These are phyloP conservation scores for Rhexocercosporidium sp. DNA, from an alignment of 2,329 filamentous ascomycete species.

Conservation along the genomic window DNA sequence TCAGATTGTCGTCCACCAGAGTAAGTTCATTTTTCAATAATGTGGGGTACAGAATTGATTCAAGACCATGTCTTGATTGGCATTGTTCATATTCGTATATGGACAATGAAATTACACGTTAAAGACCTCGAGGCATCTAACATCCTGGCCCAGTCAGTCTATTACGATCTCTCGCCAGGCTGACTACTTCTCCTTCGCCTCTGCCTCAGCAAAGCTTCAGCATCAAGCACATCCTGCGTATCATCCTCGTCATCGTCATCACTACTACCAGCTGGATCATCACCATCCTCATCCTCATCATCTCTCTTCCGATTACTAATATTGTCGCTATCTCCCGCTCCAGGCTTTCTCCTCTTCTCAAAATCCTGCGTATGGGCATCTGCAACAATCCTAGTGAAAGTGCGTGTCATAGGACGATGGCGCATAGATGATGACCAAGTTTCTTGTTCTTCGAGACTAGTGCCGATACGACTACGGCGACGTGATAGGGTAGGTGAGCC, in stretches of 20 bases:
- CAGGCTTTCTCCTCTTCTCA: slow-evolving; percentile 70
- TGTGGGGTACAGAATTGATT: no score
- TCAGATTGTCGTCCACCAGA: no score
- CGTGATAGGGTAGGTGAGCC: slow-evolving; percentile 26
- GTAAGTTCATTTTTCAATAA: no score
- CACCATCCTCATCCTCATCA: slow-evolving; percentile 22
- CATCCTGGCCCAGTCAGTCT: not conserved
- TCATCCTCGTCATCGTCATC: slow-evolving; percentile 35
- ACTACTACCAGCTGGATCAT: slow-evolving; percentile 18
- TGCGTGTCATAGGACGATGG: slow-evolving; percentile 29
- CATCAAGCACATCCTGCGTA: slow-evolving; percentile 34
- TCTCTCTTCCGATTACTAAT: slow-evolving; percentile 9
- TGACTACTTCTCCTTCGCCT: slow-evolving; percentile 11
- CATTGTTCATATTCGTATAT: not conserved
- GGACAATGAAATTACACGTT: not conserved
- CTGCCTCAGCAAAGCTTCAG: slow-evolving; percentile 28
- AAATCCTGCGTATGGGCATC: slow-evolving; percentile 91
- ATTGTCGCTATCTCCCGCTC: slow-evolving; percentile 23
- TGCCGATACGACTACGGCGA: slow-evolving; percentile 29
- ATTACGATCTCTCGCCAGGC: not conserved
- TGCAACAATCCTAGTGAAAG: slow-evolving; percentile 72
- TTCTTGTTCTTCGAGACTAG: slow-evolving; percentile 34
- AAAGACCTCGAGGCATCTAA: no score
- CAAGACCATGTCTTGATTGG: no score
- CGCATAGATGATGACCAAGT: slow-evolving; percentile 16